These are phyloP conservation scores for Juncus inflexus DNA, from an alignment of 176 grass and related monocot genomes.

Conservation along the genomic window DNA sequence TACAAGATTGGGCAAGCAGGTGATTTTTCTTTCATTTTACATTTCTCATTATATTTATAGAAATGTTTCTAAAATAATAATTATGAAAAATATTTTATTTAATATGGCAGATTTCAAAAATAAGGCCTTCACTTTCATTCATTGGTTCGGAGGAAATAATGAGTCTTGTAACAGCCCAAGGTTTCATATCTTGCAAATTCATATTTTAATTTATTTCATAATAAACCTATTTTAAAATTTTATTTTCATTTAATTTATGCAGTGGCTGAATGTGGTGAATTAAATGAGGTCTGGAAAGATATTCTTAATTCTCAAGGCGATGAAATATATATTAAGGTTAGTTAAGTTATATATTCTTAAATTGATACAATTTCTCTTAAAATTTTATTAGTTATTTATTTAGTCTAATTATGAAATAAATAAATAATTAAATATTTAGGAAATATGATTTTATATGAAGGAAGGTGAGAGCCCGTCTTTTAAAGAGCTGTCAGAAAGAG, in stretches of 20 bases:
- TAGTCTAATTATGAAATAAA: too few species aligned
- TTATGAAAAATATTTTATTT: slow-evolving; percentile 14
- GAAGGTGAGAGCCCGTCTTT: slow-evolving; percentile 80
- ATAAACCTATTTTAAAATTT: slow-evolving; percentile 16
- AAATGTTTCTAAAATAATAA: slow-evolving; percentile 24
- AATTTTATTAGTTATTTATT: too few species aligned
- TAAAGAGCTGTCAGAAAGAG: slow-evolving; percentile 81
- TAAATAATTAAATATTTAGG: slow-evolving; percentile 38
- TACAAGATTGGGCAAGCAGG: slow-evolving; percentile 81
- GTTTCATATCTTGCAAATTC: slow-evolving; percentile 33
- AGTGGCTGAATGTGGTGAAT: slow-evolving; percentile 78
- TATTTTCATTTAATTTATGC: slow-evolving; percentile 6
- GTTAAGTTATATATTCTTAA: not conserved
- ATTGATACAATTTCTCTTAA: slow-evolving; percentile 23
- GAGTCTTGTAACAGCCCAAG: slow-evolving; percentile 95
- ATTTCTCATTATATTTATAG: not conserved
- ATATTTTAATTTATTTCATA: slow-evolving; percentile 23
- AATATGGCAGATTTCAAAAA: slow-evolving; percentile 81
- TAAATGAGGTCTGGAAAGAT: slow-evolving; percentile 97
- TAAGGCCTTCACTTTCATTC: slow-evolving; percentile 84
- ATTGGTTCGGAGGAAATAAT: slow-evolving; percentile 95
- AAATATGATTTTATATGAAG: slow-evolving; percentile 82
- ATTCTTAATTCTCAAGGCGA: slow-evolving; percentile 89
- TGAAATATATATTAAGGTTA: slow-evolving; percentile 98
- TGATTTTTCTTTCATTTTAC: slow-evolving; percentile 23